Evolutionary conservation across 805 yeast species (phyloP).

Genomic region (Saturnispora mendoncae): DNA sequence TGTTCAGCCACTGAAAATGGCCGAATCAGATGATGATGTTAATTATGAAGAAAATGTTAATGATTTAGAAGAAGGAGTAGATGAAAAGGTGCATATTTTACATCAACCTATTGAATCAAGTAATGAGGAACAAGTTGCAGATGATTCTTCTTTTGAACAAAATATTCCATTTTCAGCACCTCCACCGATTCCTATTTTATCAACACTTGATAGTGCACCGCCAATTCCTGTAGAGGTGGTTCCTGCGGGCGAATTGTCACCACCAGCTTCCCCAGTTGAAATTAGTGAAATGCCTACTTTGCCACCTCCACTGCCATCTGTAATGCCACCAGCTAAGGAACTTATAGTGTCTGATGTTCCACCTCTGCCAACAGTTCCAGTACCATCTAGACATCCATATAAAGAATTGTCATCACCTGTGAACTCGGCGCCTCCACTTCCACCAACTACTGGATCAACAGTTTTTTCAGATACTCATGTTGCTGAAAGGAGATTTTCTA

Average conservation of each 20-base stretch:
- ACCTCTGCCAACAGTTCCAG: neutral
- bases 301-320: neutral
- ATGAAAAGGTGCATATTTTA: neutral
- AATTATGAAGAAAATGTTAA: neutral
- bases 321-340: constrained; percentile 9
- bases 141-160: neutral
- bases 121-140: neutral
- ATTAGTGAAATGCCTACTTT: no score
- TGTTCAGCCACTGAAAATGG: neutral
- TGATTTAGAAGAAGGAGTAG: neutral
- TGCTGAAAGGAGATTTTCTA: constrained; percentile 1
- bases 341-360: constrained; percentile 9
- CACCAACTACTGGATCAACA: constrained; percentile 7
- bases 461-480: no score
- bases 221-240: neutral
- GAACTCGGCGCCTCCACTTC: no score
- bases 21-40: neutral
- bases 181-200: constrained; percentile 5
- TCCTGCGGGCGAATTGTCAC: no score
- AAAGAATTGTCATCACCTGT: neutral
- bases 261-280: constrained; percentile 8
- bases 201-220: neutral
- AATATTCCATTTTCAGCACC: constrained; percentile 1
- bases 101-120: neutral
- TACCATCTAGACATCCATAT: neutral